phyloP scores from a whole-genome alignment of 2,329 filamentous ascomycete species.

The Fusarium tuaranense region DNA sequence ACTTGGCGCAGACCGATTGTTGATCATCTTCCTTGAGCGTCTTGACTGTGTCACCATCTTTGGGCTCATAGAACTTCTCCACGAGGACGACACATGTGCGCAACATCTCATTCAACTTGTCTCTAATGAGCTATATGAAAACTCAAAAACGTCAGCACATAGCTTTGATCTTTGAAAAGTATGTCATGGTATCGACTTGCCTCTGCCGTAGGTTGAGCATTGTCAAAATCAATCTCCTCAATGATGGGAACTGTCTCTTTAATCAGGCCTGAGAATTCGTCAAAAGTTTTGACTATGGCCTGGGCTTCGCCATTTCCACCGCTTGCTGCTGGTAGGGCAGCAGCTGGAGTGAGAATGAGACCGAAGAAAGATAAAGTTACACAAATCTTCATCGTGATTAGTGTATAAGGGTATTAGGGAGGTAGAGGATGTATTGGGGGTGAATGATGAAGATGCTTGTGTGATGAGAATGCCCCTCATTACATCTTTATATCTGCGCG shows the following conservation, averaged over 20 bases:
- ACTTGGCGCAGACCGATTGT: not conserved
- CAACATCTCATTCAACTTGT: not conserved
- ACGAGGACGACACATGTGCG: not conserved
- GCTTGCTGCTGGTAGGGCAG: not conserved
- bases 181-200: not conserved
- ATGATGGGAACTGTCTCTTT: not conserved
- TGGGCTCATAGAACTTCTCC: not conserved
- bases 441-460: not conserved
- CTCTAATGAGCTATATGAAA: not conserved
- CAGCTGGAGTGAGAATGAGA: not conserved
- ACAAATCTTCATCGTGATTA: not conserved
- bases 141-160: not conserved
- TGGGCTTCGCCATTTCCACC: no score
- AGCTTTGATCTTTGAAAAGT: not conserved
- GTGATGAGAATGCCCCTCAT: not conserved
- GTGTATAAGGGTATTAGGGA: not conserved
- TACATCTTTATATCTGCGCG: not conserved
- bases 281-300: no score
- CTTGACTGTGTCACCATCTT: not conserved
- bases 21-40: not conserved
- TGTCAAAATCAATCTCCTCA: not conserved
- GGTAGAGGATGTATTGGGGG: rapidly evolving
- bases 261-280: no score
- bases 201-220: not conserved
- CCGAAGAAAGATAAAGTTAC: not conserved